Evolutionary conservation across 495 filamentous ascomycete genomes (phyloP).

Genomic region (Penicillium mononematosum): DNA sequence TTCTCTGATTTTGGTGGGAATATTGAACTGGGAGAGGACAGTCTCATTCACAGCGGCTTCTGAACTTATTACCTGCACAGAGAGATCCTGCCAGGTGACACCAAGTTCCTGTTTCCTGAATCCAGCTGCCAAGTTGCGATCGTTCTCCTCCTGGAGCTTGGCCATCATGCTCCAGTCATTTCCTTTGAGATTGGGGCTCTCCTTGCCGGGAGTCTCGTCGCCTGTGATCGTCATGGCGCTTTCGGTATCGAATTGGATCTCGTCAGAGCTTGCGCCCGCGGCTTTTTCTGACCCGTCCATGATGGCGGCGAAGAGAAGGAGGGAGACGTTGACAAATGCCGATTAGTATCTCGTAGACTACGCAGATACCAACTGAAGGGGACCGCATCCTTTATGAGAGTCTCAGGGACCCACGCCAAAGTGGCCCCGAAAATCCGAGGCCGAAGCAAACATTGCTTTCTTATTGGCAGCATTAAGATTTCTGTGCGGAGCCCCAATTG

Average conservation of each 20-base stretch:
- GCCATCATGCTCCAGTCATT: constrained; percentile 48
- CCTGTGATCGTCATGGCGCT: constrained; percentile 31
- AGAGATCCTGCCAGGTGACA: constrained; percentile 55
- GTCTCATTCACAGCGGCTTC: constrained; percentile 52
- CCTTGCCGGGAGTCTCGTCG: constrained; percentile 25
- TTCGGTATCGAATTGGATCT: constrained; percentile 31
- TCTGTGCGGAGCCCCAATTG: not conserved
- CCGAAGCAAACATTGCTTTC: not conserved
- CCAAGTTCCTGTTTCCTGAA: constrained; percentile 51
- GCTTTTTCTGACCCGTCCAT: constrained; percentile 30
- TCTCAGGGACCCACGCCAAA: not conserved
- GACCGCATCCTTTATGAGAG: constrained; percentile 6
- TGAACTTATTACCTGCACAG: constrained; percentile 41
- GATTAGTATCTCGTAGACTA: not conserved
- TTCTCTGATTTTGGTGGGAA: constrained; percentile 40
- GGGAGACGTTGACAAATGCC: not conserved
- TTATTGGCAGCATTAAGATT: not conserved
- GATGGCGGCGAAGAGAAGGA: constrained; percentile 1
- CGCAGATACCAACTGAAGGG: not conserved
- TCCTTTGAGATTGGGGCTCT: constrained; percentile 20
- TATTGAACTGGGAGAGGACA: constrained; percentile 57
- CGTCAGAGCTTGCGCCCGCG: constrained; percentile 14
- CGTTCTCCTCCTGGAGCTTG: constrained; percentile 42
- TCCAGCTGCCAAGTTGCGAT: constrained; percentile 47
- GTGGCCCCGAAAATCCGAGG: not conserved